Conservation (phyloP, 495 filamentous ascomycete genomes). For the Xylaria sp. region DNA sequence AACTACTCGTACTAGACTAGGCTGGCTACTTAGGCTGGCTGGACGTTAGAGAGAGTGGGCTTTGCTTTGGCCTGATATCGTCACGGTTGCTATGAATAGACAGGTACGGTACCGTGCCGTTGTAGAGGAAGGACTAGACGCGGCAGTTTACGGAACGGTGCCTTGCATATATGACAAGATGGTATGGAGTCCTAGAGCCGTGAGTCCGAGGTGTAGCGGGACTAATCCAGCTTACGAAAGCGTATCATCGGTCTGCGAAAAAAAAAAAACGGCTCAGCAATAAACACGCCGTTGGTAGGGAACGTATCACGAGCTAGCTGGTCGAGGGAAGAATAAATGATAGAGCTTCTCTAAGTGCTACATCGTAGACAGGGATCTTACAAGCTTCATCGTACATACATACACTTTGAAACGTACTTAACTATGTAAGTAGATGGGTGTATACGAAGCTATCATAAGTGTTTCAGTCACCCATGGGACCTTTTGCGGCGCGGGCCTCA, state of each 20-base stretch:
- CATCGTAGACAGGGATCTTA: not conserved
- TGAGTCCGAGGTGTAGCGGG: not conserved
- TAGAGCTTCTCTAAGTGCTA: not conserved
- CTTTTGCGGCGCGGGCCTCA: not conserved
- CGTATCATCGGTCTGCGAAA: slow-evolving; percentile 9
- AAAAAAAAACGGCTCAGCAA: not conserved
- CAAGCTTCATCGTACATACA: not conserved
- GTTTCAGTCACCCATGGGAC: not conserved
- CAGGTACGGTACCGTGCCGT: not conserved
- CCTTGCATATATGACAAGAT: slow-evolving; percentile 11
- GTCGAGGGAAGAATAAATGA: not conserved
- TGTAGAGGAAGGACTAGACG: not conserved
- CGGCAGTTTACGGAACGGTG: slow-evolving; percentile 12
- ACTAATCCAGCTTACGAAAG: not conserved
- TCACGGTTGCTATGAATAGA: slow-evolving; percentile 13
- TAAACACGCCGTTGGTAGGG: not conserved
- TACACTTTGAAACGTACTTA: too few species aligned
- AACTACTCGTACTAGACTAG: not conserved
- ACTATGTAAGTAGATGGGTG: not conserved
- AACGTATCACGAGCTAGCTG: not conserved
- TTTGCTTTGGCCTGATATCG: not conserved
- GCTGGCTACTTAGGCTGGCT: not conserved
- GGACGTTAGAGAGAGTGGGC: not conserved
- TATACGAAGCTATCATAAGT: not conserved
- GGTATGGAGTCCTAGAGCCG: slow-evolving; percentile 2